phyloP scores from a whole-genome alignment of 2,329 filamentous ascomycete genomes.

The Aspergillus unguis region DNA sequence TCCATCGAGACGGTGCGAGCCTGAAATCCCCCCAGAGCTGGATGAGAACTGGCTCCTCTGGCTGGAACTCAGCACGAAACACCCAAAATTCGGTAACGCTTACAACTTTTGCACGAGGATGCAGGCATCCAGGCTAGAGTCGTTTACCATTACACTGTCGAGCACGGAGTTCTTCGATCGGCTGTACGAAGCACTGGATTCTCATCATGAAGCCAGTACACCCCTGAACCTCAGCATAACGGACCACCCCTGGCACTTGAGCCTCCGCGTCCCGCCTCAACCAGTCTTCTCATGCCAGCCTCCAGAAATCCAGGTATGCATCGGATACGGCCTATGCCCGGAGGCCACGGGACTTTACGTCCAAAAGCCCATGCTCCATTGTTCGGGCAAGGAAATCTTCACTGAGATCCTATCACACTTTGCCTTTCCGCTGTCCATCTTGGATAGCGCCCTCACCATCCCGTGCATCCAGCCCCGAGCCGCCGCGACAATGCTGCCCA shows the following conservation, averaged over 20 bases:
- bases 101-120: constrained; percentile 41
- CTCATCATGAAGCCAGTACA: constrained; percentile 29
- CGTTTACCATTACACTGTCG: constrained; percentile 42
- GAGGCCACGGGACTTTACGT: constrained; percentile 35
- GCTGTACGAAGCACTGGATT: constrained; percentile 22
- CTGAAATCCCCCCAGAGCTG: constrained; percentile 23
- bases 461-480: constrained; percentile 39
- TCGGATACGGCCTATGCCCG: constrained; percentile 42
- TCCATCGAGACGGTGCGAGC: not conserved
- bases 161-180: constrained; percentile 29
- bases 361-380: constrained; percentile 41
- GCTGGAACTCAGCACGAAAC: constrained; percentile 38
- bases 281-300: constrained; percentile 43
- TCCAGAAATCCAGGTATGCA: constrained; percentile 33
- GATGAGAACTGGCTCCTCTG: constrained; percentile 44
- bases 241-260: constrained; percentile 43
- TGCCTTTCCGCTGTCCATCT: constrained; percentile 27
- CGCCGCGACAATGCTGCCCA: constrained; percentile 8
- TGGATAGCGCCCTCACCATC: constrained; percentile 30
- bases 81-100: constrained; percentile 38
- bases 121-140: constrained; percentile 38
- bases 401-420: constrained; percentile 40
- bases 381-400: constrained; percentile 42
- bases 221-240: constrained; percentile 38
- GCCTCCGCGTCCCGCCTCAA: constrained; percentile 41